Conservation (phyloP, 305 asterid species). For the Galium porrigens region DNA sequence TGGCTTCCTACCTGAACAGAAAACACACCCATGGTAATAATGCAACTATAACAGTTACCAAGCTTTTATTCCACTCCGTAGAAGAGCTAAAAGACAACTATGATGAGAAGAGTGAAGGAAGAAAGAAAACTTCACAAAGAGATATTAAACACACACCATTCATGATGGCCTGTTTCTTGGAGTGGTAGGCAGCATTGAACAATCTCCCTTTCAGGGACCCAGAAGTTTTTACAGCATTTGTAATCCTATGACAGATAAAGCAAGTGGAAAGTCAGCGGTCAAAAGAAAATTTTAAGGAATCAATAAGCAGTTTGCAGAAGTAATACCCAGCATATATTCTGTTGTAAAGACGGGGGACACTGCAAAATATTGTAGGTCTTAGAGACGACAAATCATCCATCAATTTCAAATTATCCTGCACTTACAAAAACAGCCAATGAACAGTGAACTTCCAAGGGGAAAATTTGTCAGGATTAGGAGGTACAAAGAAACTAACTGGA, state of each 20-base stretch:
- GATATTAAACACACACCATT: conserved; percentile 41
- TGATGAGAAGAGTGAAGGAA: neutral
- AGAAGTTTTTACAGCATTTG: conserved; percentile 67
- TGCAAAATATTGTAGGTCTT: conserved; percentile 81
- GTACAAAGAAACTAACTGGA: neutral
- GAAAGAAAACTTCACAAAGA: conserved; percentile 1
- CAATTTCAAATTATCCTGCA: conserved; percentile 88
- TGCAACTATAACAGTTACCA: neutral
- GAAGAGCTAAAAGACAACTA: neutral
- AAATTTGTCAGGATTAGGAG: neutral
- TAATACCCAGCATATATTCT: conserved; percentile 88
- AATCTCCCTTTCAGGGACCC: conserved; percentile 71
- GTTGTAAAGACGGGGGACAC: conserved; percentile 97
- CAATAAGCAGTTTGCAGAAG: conserved; percentile 17
- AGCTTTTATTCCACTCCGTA: neutral
- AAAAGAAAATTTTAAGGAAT: conserved; percentile 14
- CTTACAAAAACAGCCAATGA: conserved; percentile 10
- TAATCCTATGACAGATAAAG: conserved; percentile 41
- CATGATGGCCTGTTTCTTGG: conserved; percentile 86
- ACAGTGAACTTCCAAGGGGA: neutral
- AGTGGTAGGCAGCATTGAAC: conserved; percentile 81
- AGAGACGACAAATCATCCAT: conserved; percentile 87
- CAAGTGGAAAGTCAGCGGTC: conserved; percentile 16
- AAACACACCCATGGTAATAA: neutral
- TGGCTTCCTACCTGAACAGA: conserved; percentile 62